Conservation (phyloP, 73 alveolate species). For the Uronychia setigera region DNA sequence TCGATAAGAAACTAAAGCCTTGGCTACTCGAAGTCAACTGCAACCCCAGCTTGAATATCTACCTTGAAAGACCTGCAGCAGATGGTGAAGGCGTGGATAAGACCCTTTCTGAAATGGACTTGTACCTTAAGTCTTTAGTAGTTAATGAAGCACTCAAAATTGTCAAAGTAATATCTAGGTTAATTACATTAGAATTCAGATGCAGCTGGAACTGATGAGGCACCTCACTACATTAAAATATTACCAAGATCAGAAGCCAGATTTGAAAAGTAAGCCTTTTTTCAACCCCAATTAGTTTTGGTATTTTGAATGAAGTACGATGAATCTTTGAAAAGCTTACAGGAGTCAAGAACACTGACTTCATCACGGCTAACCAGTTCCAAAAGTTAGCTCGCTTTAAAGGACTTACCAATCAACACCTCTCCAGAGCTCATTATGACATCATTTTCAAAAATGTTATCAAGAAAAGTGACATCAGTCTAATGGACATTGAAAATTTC, state of each 20-base stretch:
- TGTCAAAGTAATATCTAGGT: background rate
- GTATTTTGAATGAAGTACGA: slow-evolving; percentile 1
- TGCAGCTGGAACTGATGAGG: background rate
- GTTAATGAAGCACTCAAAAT: background rate
- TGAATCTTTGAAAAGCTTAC: slow-evolving; percentile 14
- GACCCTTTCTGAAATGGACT: slow-evolving; percentile 65
- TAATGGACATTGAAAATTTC: slow-evolving; percentile 40
- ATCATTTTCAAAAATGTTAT: slow-evolving; percentile 29
- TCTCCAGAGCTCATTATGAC: slow-evolving; percentile 25
- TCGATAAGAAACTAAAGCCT: slow-evolving; percentile 80
- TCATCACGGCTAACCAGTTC: slow-evolving; percentile 29
- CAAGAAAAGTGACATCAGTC: slow-evolving; percentile 19
- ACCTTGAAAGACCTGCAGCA: slow-evolving; percentile 61
- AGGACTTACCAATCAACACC: slow-evolving; percentile 12
- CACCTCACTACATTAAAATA: background rate
- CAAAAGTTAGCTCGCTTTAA: slow-evolving; percentile 22
- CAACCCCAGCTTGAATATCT: slow-evolving; percentile 80
- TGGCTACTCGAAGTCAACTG: slow-evolving; percentile 90
- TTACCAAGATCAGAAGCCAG: background rate
- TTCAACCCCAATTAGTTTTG: background rate
- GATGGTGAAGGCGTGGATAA: slow-evolving; percentile 55
- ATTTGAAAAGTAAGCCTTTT: background rate
- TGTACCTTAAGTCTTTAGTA: slow-evolving; percentile 52
- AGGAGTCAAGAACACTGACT: slow-evolving; percentile 24
- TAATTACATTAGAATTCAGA: background rate